Evolutionary conservation across 2,329 filamentous ascomycete genomes (phyloP), one percentile per base, ranked within the genome.

Genomic region (Cladosporium sphaerospermum): DNA sequence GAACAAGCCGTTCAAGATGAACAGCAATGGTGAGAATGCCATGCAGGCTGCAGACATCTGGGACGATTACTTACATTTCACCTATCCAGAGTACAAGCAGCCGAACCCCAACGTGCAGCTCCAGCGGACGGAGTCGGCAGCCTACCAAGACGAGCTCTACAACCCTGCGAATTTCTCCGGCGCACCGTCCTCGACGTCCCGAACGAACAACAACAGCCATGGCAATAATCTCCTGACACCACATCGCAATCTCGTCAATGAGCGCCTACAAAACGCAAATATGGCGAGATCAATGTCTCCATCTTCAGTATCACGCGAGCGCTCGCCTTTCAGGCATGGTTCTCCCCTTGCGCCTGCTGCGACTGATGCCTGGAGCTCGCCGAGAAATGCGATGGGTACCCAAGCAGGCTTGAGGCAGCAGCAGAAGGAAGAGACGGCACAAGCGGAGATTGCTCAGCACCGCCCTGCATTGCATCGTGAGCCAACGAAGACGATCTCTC

Each of bases 81-180:
- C 74, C 65, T 69, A 74, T 70, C 63, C 76, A 83, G 78, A 82
- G 71, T 78, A 67, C 54, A 61, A 67, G 57, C 69, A 68, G 47
- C 34, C 54, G 14, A 68, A 81, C 59, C 86, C 90, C 23, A 93
- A 92, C 71, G 80, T 95, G 58, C 85, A 90, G 53, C 60, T 70
- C 7, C 65, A 63, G 61, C 80, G 89, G 53, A 93, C 90, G 0
- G 89, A 93, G 73, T 92, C 89, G 14, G 89, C 95, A 64, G 80
- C 89, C 46, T 92, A 88, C 64, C 80, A 83, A 62, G 91, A 96
- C 67, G 89, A 93, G 68, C 78, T 95, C 1, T 95, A 88, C 75
- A 90, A 85, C 61, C 85, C 86, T 0, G 79, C 77, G 61, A 83
- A 84, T 56, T 76, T 84, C 63, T 79, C 79, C 0, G 78, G 81